Base-by-base conservation (phyloP, 2,329 filamentous ascomycete species). In the Neopestalotiopsis rosae region DNA sequence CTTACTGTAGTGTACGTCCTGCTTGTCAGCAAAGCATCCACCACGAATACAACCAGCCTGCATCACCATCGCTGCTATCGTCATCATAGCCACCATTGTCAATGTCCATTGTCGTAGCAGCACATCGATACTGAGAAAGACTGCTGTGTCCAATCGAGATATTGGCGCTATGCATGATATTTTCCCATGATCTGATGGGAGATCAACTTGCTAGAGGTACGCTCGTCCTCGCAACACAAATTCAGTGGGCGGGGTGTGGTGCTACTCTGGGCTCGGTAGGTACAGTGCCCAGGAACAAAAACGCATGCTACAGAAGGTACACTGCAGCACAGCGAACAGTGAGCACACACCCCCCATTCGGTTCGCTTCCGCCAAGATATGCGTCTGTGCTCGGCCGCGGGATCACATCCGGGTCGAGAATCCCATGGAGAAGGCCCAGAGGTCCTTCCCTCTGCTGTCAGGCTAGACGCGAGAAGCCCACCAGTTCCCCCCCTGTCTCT, bases 321-420 rank as follows among this genome's bases (percentile, higher is more conserved):
- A 38, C 24, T 28, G 24, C 24, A 28, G 24, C 24, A 28, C 24
- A 28, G 24, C 24, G 24, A 28, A 28, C 24, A 28, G 24, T 28
- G 34, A 38, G 34, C 10, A 38, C 32, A 9, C 14, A 30, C 17
- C 38, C 20, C 28, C 61, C 61, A 64, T 64, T 64, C 61, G 61
- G 61, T 64, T 64, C 40, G 17, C 38, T 64, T 30, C 61, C 61
- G 38, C 30, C 61, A 17, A 64, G 40, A 14, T 28, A 20, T 64
- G 34, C 20, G 40, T 45, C 61, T 28, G 61, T 64, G 61, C 61
- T 64, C 30, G 30, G 13, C 57, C 57, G 30, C 57, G 57, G 57
- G 13, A 59, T 28, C 20, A 59, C 57, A 59, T 34, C 57, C 61
- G 61, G 61, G 40, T 24, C 32, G 30, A 32, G 59, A 52, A n/a